phyloP scores from a whole-genome alignment of 768 basidiomycete genomes.

The Goffeauzyma gilvescens region DNA sequence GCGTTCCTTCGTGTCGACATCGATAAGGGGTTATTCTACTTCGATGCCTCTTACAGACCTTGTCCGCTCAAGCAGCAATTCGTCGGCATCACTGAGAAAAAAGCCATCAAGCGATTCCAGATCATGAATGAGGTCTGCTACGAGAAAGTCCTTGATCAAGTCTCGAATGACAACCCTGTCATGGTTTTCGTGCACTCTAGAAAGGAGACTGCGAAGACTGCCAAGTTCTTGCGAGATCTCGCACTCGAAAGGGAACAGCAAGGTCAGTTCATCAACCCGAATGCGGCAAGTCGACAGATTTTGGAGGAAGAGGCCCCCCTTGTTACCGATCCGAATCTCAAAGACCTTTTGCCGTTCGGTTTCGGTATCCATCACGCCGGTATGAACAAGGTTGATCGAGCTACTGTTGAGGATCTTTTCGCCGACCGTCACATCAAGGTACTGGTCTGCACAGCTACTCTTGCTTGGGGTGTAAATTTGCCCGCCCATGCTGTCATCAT shows the following conservation, averaged over 20 bases:
- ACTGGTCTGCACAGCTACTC: slow-evolving; percentile 86
- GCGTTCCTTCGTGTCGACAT: slow-evolving; percentile 89
- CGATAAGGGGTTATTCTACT: slow-evolving; percentile 84
- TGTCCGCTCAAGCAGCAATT: slow-evolving; percentile 93
- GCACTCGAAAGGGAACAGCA: slow-evolving; percentile 94
- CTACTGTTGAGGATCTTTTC: slow-evolving; percentile 83
- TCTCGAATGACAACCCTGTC: slow-evolving; percentile 48
- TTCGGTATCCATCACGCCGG: slow-evolving; percentile 97
- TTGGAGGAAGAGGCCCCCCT: slow-evolving; percentile 63
- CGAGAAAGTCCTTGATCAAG: slow-evolving; percentile 86
- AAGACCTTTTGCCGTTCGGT: slow-evolving; percentile 83
- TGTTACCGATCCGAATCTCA: slow-evolving; percentile 61
- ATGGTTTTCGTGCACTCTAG: slow-evolving; percentile 95
- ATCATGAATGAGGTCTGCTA: slow-evolving; percentile 98
- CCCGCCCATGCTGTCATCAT: slow-evolving; percentile 97
- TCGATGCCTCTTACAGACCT: slow-evolving; percentile 81
- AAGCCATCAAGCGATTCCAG: slow-evolving; percentile 94
- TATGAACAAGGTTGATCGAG: slow-evolving; percentile 78
- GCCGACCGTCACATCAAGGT: slow-evolving; percentile 81
- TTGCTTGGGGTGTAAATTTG: slow-evolving; percentile 98
- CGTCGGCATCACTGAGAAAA: slow-evolving; percentile 95
- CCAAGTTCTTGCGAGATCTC: slow-evolving; percentile 78
- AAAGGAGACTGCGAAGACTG: slow-evolving; percentile 96
- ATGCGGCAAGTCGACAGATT: slow-evolving; percentile 78
- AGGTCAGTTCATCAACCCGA: slow-evolving; percentile 83